Conservation (phyloP, 164 flowering plant species). For the Liriodendron chinense region DNA sequence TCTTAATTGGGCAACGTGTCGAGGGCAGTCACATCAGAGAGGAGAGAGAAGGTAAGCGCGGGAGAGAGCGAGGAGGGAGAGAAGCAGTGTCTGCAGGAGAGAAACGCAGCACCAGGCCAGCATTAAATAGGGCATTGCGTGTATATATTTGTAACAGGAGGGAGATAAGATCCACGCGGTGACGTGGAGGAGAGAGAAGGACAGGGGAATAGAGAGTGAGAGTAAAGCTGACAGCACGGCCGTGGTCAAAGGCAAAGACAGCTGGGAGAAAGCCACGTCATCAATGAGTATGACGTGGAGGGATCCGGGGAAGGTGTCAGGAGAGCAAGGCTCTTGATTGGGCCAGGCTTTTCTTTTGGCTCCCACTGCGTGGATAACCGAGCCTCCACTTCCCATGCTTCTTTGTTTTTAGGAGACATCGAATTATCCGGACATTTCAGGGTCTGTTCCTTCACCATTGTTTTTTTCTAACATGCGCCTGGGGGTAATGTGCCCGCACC, state of each 20-base stretch:
- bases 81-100: neutral
- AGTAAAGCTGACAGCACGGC: neutral
- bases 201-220: slow-evolving; percentile 3
- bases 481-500: too few relatives aligned
- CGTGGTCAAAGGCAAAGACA: neutral
- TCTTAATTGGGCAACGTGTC: slow-evolving; percentile 13
- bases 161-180: neutral
- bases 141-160: too few relatives aligned
- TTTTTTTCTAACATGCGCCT: too few relatives aligned
- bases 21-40: slow-evolving; percentile 3
- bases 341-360: slow-evolving; percentile 8
- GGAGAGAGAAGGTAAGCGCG: neutral
- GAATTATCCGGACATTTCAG: neutral
- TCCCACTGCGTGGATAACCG: neutral
- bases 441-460: neutral
- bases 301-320: slow-evolving; percentile 3
- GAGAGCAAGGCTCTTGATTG: slow-evolving; percentile 3
- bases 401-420: neutral
- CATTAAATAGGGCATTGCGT: neutral
- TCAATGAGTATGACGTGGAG: neutral
- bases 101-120: neutral
- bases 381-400: neutral
- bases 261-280: neutral
- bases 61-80: neutral
- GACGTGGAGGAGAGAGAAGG: slow-evolving; percentile 2